Base-by-base conservation (phyloP, 768 basidiomycete species). In the Naganishia kalamii region DNA sequence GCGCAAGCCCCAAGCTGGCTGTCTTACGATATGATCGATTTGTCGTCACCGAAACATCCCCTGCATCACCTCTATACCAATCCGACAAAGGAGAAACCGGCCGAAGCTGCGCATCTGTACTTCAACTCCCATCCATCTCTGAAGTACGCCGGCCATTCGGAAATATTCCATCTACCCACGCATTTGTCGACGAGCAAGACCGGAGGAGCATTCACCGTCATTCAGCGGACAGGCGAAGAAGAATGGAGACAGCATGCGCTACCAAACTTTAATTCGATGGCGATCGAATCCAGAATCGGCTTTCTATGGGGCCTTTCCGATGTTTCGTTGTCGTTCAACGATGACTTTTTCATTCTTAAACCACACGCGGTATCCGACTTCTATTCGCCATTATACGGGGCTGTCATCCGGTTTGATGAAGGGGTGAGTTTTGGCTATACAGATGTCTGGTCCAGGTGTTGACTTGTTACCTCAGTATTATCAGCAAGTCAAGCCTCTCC, bases 181-280 rank as follows among this genome's bases (percentile, higher is more conserved):
- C 72, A 73, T 37, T 62, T 76, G 7, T 72, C 74, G 6, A 63
- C 68, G 0, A 40, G n/a, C 40, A 60, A 60, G 33, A 44, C 15
- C 10, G 27, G 35, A 13, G 41, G 43, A 3, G 23, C 49, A 13
- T 37, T 23, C 25, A 19, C 32, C 15, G 54, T 49, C 11, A 35
- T 27, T n/a, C 30, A 68, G 51, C 65, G 60, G 49, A 73, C 48
- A 52, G n/a, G n/a, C n/a, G 75, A 76, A 37, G 41, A 50, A 13
- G 65, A 71, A 60, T 76, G 71, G 71, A 51, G 69, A 21, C 66
- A 68, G 60, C 68, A 69, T 15, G 71, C 72, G 1, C 48, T 75
- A 13, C 75, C 75, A 19, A 72, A 60, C 19, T 77, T 75, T 65
- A 77, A 75, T 44, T 77, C 74, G 6, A 74, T 74, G 72, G 70